A percentile compares a stretch with the other conserved stretches of the same genome.
Conservation (phyloP, 1,139 yeast species). For the Saccharomyces hybrid region DNA sequence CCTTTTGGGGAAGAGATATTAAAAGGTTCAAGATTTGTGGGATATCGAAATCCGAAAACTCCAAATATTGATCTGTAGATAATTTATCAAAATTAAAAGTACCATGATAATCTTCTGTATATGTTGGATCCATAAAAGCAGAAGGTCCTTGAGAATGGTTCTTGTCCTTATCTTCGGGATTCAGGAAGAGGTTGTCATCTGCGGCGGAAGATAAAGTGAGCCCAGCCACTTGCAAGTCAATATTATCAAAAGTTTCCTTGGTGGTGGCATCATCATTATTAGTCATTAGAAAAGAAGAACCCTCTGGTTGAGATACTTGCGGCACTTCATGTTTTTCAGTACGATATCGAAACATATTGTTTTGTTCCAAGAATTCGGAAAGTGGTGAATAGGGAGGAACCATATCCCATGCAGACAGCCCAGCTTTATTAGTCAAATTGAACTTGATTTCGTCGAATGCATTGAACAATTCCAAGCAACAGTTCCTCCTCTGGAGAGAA, state of each 20-base stretch:
- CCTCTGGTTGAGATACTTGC: constrained; percentile 9
- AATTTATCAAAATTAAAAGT: constrained; percentile 30
- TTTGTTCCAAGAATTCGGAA: constrained; percentile 35
- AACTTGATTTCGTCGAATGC: constrained; percentile 36
- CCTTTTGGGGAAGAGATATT: constrained; percentile 39
- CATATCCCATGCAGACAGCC: constrained; percentile 35
- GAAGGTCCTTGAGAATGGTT: neutral
- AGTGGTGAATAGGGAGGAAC: constrained; percentile 34
- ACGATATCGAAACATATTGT: constrained; percentile 29
- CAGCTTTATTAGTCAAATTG: constrained; percentile 28
- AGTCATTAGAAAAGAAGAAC: neutral
- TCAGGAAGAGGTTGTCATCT: constrained; percentile 20
- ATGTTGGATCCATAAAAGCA: neutral
- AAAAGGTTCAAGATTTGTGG: constrained; percentile 52
- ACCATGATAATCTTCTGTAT: neutral
- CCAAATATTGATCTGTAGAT: constrained; percentile 36
- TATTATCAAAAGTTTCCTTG: constrained; percentile 36
- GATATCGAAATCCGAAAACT: constrained; percentile 61
- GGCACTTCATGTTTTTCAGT: neutral
- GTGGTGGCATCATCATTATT: constrained; percentile 16
- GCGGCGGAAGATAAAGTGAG: constrained; percentile 16
- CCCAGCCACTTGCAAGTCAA: constrained; percentile 46
- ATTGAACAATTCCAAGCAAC: constrained; percentile 34
- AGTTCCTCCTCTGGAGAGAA: constrained; percentile 31
- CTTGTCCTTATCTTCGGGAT: constrained; percentile 11